A percentile compares a stretch with the other conserved stretches of the same genome.
Evolutionary conservation across 2,329 filamentous ascomycete species (phyloP).

Genomic region (Stagonosporopsis cucurbitacearum): DNA sequence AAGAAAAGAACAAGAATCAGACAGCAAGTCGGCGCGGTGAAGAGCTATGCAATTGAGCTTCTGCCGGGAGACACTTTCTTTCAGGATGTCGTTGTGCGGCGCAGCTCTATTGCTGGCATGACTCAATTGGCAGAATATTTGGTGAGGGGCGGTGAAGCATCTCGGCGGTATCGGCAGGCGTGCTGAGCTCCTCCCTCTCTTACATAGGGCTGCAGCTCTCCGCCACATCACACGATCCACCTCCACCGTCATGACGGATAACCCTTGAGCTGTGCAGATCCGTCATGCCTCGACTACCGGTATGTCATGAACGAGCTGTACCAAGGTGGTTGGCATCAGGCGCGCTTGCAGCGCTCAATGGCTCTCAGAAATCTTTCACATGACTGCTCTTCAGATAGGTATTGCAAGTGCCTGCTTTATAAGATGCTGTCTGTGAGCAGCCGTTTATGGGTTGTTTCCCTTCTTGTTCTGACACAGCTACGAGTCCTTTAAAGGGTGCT

Average conservation of each 20-base stretch:
- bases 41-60: constrained; percentile 3
- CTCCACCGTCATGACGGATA: not conserved
- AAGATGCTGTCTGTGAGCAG: not conserved
- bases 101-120: constrained; percentile 12
- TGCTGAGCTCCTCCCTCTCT: not conserved
- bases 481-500: constrained; percentile 82
- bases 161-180: not conserved
- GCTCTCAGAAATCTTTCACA: no score
- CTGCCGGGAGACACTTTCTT: not conserved
- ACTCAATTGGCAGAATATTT: constrained; percentile 20
- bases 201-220: not conserved
- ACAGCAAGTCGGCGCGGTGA: not conserved
- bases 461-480: constrained; percentile 73
- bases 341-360: not conserved
- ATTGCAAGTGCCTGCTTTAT: no score
- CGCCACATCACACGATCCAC: not conserved
- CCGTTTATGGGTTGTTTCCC: constrained; percentile 60
- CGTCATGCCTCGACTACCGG: not conserved
- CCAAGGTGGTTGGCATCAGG: not conserved
- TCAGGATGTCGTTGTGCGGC: constrained; percentile 8
- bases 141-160: not conserved
- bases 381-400: no score
- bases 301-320: not conserved
- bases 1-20: not conserved
- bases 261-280: constrained; percentile 1